Conservation (phyloP, 2,329 filamentous ascomycete genomes). For the Endoconidiophora polonica region DNA sequence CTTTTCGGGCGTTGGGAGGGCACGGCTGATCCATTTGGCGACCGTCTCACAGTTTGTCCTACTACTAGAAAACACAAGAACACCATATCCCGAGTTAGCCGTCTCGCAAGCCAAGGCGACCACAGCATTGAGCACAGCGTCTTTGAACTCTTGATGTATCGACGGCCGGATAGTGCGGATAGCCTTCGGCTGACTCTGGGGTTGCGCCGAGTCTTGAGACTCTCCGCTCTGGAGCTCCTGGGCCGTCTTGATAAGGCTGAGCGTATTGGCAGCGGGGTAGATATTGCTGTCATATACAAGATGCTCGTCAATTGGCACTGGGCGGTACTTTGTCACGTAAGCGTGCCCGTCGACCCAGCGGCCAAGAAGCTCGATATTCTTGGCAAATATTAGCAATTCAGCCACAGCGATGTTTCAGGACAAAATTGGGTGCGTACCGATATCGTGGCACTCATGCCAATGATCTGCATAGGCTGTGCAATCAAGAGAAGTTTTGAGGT, state of each 20-base stretch:
- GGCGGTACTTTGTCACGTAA: constrained; percentile 56
- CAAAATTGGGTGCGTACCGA: constrained; percentile 33
- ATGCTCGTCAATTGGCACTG: constrained; percentile 60
- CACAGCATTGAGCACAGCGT: constrained; percentile 52
- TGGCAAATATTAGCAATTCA: neutral
- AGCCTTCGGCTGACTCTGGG: neutral
- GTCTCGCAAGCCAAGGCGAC: constrained; percentile 55
- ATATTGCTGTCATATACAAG: constrained; percentile 54
- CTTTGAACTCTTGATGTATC: constrained; percentile 41
- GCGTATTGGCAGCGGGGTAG: constrained; percentile 41
- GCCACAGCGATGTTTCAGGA: neutral
- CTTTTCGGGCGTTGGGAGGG: constrained; percentile 37
- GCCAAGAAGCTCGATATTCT: constrained; percentile 56
- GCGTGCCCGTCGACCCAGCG: constrained; percentile 54
- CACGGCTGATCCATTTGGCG: constrained; percentile 49
- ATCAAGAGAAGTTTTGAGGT: constrained; percentile 57
- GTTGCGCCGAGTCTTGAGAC: constrained; percentile 17
- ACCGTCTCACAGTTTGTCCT: constrained; percentile 50
- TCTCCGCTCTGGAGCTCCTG: constrained; percentile 28
- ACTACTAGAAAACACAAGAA: constrained; percentile 57
- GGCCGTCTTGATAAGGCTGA: constrained; percentile 39
- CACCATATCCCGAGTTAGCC: constrained; percentile 50
- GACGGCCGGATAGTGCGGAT: constrained; percentile 38
- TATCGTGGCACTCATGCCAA: constrained; percentile 68
- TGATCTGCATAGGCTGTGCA: constrained; percentile 49